These are phyloP conservation scores for Candida easanensis DNA, from an alignment of 805 yeast species.

Conservation along the genomic window DNA sequence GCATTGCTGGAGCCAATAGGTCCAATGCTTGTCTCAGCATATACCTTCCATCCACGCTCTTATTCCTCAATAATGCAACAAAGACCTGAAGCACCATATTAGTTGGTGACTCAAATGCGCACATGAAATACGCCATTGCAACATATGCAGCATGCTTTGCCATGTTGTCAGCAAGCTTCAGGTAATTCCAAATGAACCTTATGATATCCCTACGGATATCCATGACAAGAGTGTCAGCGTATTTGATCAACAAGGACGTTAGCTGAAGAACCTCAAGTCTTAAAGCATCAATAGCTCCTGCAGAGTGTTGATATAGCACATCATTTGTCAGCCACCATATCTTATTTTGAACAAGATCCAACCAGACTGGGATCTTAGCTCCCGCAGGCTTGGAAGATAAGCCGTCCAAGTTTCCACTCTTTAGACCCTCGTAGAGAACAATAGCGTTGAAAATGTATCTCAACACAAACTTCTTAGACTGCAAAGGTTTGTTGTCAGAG, in stretches of 20 bases:
- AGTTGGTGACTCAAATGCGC: constrained; percentile 84
- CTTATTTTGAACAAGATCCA: constrained; percentile 54
- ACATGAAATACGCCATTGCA: constrained; percentile 80
- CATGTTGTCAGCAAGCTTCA: constrained; percentile 82
- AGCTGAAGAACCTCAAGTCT: constrained; percentile 77
- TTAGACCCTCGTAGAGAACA: constrained; percentile 57
- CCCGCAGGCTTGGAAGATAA: constrained; percentile 38
- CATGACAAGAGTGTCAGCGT: constrained; percentile 56
- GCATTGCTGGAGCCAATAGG: constrained; percentile 82
- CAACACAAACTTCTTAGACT: constrained; percentile 59
- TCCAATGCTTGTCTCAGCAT: constrained; percentile 87
- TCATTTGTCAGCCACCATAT: constrained; percentile 73
- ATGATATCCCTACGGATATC: constrained; percentile 79
- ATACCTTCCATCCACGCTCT: constrained; percentile 79
- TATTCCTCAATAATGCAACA: constrained; percentile 82
- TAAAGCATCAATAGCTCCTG: constrained; percentile 71
- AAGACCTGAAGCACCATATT: constrained; percentile 89
- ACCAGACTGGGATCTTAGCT: constrained; percentile 51
- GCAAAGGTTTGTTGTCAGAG: constrained; percentile 42
- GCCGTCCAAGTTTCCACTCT: constrained; percentile 43
- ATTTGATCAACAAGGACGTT: constrained; percentile 71
- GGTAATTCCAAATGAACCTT: constrained; percentile 91
- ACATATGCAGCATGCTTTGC: constrained; percentile 93
- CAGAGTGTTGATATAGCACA: constrained; percentile 46
- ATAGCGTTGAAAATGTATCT: constrained; percentile 64